Conservation (phyloP, 805 yeast genomes). For the Saccharomycopsis amapae region DNA sequence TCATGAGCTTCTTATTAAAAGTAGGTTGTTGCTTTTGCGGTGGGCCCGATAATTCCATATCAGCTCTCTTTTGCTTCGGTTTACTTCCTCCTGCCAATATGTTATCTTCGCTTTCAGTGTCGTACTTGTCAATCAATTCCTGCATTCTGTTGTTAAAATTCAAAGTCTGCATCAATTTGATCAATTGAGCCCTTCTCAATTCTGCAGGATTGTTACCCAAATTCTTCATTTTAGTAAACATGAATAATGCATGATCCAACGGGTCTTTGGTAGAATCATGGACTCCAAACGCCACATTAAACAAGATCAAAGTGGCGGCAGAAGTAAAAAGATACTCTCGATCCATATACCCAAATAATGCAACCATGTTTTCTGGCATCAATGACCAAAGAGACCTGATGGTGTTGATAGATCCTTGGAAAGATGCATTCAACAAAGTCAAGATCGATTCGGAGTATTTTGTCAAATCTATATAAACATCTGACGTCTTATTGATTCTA, state of each 20-base stretch:
- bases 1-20: constrained; percentile 13
- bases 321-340: constrained; percentile 74
- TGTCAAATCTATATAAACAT: constrained; percentile 55
- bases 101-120: constrained; percentile 29
- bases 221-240: constrained; percentile 69
- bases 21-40: not conserved
- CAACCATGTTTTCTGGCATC: constrained; percentile 74
- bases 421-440: constrained; percentile 65
- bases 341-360: constrained; percentile 82
- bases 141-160: constrained; percentile 64
- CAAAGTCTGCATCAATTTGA: constrained; percentile 55
- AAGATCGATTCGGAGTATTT: constrained; percentile 60
- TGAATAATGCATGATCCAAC: constrained; percentile 61
- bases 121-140: constrained; percentile 49
- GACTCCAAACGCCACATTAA: constrained; percentile 75
- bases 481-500: constrained; percentile 39
- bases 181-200: constrained; percentile 60
- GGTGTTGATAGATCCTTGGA: constrained; percentile 74
- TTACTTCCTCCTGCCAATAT: not conserved
- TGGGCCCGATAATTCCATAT: not conserved
- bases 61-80: not conserved
- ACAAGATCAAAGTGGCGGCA: constrained; percentile 63
- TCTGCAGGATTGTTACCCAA: constrained; percentile 79
- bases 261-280: constrained; percentile 69
- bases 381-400: constrained; percentile 68